Evolutionary conservation across 2,329 filamentous ascomycete species (phyloP), one percentile per base, ranked within the genome.

Genomic region (Verticillium tricorpus): DNA sequence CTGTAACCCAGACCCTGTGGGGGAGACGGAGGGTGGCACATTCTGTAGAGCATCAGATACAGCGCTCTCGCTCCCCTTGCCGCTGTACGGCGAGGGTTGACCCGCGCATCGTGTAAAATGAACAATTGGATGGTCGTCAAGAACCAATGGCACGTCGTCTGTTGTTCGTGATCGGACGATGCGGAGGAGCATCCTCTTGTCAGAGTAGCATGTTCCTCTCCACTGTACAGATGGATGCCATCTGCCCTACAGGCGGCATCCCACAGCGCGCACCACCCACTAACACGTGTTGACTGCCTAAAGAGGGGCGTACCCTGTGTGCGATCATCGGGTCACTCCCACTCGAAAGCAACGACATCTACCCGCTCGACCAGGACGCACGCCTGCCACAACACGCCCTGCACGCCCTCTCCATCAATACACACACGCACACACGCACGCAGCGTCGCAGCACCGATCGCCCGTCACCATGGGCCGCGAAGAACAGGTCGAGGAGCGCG

Each of bases 401-500:
- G n/a, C n/a, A n/a, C n/a, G n/a, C n/a, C n/a, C n/a, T n/a, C n/a
- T n/a, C n/a, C n/a, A n/a, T n/a, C n/a, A 5, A 40, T 34, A 37
- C 11, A 11, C 37, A 15, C 34, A 63, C n/a, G 25, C 25, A 25
- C 25, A 25, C 25, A 25, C 25, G 2, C 37, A 15, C 34, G 60
- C n/a, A 19, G 19, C 45, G 31, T 55, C 32, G 63, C 22, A 56
- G 19, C 45, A 22, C n/a, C 45, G 2, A 12, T 5, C 19, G 9
- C 8, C 45, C 59, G 50, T 58, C 67, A 79, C 65, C 8, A 89
- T 89, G 87, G 86, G 86, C 58, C 83, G 79, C 74, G 94, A 98
- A 82, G 95, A 99, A 64, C 95, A 99, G 76, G 80, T 89, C 67
- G 95, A 99, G 79, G 95, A 99, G 84, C 89, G 93, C 65, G 95